These are phyloP conservation scores for Annulohypoxylon maeteangense DNA, from an alignment of 495 filamentous ascomycete genomes.

Conservation along the genomic window DNA sequence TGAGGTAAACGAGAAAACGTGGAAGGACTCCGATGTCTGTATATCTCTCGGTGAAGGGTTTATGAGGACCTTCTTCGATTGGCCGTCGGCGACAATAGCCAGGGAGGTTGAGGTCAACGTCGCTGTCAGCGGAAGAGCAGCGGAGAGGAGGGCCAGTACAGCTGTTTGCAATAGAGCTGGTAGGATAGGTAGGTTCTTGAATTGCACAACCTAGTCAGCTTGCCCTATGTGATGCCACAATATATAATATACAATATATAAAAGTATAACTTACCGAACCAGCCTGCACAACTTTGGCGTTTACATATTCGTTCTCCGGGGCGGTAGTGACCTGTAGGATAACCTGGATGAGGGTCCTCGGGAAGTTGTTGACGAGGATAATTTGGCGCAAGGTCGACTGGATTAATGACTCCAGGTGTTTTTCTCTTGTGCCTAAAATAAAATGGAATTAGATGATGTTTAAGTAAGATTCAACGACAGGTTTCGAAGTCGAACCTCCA, in stretches of 20 bases:
- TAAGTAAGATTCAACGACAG: slow-evolving; percentile 43
- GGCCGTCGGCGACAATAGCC: slow-evolving; percentile 64
- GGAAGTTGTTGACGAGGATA: slow-evolving; percentile 74
- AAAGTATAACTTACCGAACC: slow-evolving; percentile 54
- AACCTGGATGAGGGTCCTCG: slow-evolving; percentile 73
- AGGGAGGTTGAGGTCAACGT: slow-evolving; percentile 73
- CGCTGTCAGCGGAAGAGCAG: slow-evolving; percentile 77
- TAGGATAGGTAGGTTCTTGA: slow-evolving; percentile 76
- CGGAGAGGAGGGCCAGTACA: slow-evolving; percentile 77
- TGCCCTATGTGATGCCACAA: slow-evolving; percentile 2
- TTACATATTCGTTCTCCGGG: slow-evolving; percentile 65
- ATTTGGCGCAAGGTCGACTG: slow-evolving; percentile 74
- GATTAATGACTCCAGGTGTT: slow-evolving; percentile 77
- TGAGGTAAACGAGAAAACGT: slow-evolving; percentile 81
- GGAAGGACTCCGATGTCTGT: slow-evolving; percentile 70
- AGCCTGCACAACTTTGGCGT: slow-evolving; percentile 62
- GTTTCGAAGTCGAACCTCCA: slow-evolving; percentile 70
- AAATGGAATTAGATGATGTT: slow-evolving; percentile 53
- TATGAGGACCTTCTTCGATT: slow-evolving; percentile 55
- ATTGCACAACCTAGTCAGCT: slow-evolving; percentile 28
- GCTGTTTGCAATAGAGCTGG: slow-evolving; percentile 79
- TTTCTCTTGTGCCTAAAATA: slow-evolving; percentile 70
- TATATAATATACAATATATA: not conserved
- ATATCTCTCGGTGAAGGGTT: slow-evolving; percentile 67
- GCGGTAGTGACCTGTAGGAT: slow-evolving; percentile 70